These are phyloP conservation scores for Lophiostoma macrostomum DNA, from an alignment of 495 filamentous ascomycete species.

Conservation along the genomic window DNA sequence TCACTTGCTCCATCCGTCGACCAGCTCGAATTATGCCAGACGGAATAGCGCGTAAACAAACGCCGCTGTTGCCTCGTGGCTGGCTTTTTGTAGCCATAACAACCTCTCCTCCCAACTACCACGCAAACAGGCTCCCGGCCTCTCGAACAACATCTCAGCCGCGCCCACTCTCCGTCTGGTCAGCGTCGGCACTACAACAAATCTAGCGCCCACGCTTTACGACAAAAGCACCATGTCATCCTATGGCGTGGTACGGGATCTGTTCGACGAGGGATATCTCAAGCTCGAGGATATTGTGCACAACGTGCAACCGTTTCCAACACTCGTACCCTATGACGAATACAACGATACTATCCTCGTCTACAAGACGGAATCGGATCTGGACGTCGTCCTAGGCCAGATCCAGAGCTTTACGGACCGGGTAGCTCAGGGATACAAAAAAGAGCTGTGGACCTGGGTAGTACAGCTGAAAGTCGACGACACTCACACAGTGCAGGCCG, in stretches of 20 bases:
- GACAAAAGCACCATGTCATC: conserved; percentile 23
- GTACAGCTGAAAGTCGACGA: conserved; percentile 18
- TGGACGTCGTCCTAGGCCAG: conserved; percentile 8
- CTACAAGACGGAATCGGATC: conserved; percentile 11
- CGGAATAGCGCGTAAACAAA: too few species aligned
- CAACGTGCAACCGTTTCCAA: conserved; percentile 17
- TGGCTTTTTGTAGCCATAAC: too few species aligned
- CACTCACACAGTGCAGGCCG: neutral
- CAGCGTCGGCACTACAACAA: too few species aligned
- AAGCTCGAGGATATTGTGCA: conserved; percentile 20
- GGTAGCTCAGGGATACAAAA: neutral
- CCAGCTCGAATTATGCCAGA: too few species aligned
- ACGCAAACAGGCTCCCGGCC: too few species aligned
- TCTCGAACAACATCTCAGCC: too few species aligned
- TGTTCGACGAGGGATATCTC: conserved; percentile 18
- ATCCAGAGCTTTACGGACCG: conserved; percentile 15
- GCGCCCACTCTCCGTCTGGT: too few species aligned
- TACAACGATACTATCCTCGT: conserved; percentile 6
- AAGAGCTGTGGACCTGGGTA: conserved; percentile 22
- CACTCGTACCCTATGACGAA: conserved; percentile 15
- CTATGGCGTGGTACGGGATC: conserved; percentile 9
- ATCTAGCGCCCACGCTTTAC: too few species aligned
- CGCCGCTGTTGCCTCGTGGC: too few species aligned
- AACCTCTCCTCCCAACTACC: too few species aligned
- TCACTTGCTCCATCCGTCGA: too few species aligned